Base-by-base conservation (phyloP, 2,329 filamentous ascomycete genomes). In the Rugonectria rugulosa region DNA sequence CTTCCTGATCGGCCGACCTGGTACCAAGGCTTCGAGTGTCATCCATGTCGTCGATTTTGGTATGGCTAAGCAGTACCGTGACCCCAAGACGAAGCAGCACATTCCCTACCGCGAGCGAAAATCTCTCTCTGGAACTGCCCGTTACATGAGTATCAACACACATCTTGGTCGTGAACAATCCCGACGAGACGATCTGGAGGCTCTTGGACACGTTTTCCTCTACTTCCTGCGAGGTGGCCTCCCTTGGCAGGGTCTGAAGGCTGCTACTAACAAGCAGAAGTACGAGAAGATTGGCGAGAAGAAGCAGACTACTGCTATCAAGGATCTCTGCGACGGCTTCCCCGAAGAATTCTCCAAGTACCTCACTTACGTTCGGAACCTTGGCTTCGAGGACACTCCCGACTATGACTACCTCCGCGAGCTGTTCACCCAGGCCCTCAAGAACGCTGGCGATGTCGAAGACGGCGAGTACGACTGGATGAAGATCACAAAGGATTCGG, bases 281-380 rank as follows among this genome's bases (percentile, higher is more conserved):
- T 99, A 99, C 74, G 95, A 99, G 79, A 98, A 98, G 84, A 99
- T 99, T 76, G 95, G 95, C 40, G 94, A 99, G 82, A 98, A 99
- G 89, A 99, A 99, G 82, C 95, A 98, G 80, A 97, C 94, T 0
- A 98, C 95, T 19, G 86, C 87, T 5, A 96, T 99, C 79, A 97
- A 97, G 80, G 95, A 99, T 69, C 86, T 99, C 14, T 98, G 94
- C 73, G 93, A 97, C 67, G 90, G 92, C 46, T 98, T 96, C 77
- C 94, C 95, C 63, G 91, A 97, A 73, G 93, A 99, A 77, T 96
- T 99, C 76, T 96, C 90, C 81, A 96, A 97, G 77, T 99, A 99
- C 76, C 81, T 99, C 53, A 96, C 89, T 64, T 98, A 99, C 69
- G 95, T 98, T 53, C 91, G 95, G 64, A 98, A 98, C 76, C 88